Percentiles rank a stretch among this genome's conserved stretches.
Conservation (phyloP, 768 basidiomycete species). For the Clitopilus hobsonii region DNA sequence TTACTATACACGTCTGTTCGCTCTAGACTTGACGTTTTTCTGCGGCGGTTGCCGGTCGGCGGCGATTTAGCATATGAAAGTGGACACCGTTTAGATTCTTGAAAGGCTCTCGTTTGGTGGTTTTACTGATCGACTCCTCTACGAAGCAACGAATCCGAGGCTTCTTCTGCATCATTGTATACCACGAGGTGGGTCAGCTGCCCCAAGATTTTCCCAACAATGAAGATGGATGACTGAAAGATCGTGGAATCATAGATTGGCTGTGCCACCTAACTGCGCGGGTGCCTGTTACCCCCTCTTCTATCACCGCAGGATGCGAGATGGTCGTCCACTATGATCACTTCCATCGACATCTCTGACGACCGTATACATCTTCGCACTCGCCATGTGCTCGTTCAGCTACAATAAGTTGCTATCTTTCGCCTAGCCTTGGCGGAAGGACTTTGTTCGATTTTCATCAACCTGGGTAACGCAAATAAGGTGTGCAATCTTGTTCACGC, state of each 20-base stretch:
- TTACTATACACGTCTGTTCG: background rate
- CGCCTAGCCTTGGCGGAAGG: too few species aligned
- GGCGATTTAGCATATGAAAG: background rate
- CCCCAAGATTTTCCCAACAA: background rate
- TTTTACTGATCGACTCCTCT: background rate
- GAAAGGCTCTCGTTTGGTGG: background rate
- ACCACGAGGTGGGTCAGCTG: background rate
- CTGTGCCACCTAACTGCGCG: background rate
- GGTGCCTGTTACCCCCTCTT: background rate
- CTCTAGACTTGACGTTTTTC: background rate
- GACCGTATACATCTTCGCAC: background rate
- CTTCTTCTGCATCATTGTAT: slow-evolving; percentile 1
- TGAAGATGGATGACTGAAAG: background rate
- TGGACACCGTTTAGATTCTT: background rate
- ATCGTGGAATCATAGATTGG: background rate
- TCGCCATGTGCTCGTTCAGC: background rate
- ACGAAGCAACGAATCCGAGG: background rate
- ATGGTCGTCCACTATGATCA: background rate
- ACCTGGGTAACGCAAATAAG: too few species aligned
- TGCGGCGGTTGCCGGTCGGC: background rate
- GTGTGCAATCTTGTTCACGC: background rate
- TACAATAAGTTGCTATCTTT: background rate
- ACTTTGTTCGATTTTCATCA: too few species aligned
- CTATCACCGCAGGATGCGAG: background rate
- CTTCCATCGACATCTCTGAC: background rate